Evolutionary conservation across 2,329 filamentous ascomycete species (phyloP).

Genomic region (Alternaria viburni): DNA sequence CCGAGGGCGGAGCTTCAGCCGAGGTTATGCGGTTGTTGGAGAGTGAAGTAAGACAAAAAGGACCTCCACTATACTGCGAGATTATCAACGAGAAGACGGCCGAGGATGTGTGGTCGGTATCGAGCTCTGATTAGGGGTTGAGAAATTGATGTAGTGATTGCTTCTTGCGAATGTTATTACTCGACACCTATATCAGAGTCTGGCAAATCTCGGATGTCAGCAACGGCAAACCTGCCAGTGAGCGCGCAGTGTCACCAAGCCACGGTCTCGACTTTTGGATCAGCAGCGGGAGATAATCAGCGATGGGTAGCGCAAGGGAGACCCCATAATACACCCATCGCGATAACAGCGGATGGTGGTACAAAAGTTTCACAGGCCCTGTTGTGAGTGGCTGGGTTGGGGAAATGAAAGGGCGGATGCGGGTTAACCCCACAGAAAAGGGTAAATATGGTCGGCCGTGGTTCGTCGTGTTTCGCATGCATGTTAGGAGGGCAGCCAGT

Average conservation of each 20-base stretch:
- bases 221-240: not conserved
- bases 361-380: not conserved
- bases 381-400: slow-evolving; percentile 1
- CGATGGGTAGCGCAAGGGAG: slow-evolving; percentile 4
- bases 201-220: not conserved
- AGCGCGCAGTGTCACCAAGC: not conserved
- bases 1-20: not conserved
- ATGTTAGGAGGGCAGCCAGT: not conserved
- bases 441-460: slow-evolving; percentile 2
- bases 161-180: not conserved
- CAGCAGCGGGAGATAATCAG: slow-evolving; percentile 8
- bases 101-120: not conserved
- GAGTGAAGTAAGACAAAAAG: not conserved
- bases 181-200: not conserved
- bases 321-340: not conserved
- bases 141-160: not conserved
- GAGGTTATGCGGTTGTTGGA: not conserved
- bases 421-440: slow-evolving; percentile 9
- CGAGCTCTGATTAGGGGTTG: not conserved
- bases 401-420: slow-evolving; percentile 15
- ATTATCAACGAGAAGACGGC: not conserved
- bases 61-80: not conserved
- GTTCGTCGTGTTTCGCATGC: slow-evolving; percentile 9
- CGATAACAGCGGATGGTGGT: not conserved
- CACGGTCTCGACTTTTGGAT: slow-evolving; percentile 11